These are phyloP conservation scores for Mycosphaerella sp. DNA, from an alignment of 2,329 filamentous ascomycete species.

Conservation along the genomic window DNA sequence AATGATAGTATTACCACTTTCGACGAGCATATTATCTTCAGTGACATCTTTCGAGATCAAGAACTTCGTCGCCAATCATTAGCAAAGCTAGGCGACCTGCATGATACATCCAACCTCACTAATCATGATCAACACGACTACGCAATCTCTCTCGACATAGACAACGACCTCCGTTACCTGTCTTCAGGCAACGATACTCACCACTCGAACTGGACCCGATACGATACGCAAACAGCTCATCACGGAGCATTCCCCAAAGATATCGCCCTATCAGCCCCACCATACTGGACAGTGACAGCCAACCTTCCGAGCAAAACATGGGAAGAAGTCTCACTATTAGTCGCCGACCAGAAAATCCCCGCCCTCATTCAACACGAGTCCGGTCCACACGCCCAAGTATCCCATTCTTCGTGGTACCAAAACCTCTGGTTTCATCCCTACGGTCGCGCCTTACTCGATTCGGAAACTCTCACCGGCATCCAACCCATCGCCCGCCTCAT, in stretches of 20 bases:
- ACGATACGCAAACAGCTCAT: background rate
- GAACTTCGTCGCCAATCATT: background rate
- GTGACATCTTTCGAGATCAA: slow-evolving; percentile 2
- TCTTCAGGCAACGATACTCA: background rate
- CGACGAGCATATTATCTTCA: slow-evolving; percentile 14
- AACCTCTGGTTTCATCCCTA: slow-evolving; percentile 18
- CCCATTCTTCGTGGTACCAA: slow-evolving; percentile 5
- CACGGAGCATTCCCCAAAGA: slow-evolving; percentile 8
- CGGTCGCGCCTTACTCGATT: slow-evolving; percentile 11
- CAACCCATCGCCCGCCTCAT: slow-evolving; percentile 6
- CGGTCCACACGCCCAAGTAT: background rate
- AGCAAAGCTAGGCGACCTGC: background rate
- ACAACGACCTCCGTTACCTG: slow-evolving; percentile 4
- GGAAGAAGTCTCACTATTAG: slow-evolving; percentile 12
- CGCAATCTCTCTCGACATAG: slow-evolving; percentile 9
- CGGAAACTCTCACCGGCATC: slow-evolving; percentile 1
- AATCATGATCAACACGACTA: background rate
- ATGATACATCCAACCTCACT: background rate
- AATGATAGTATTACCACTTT: background rate
- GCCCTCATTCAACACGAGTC: slow-evolving; percentile 9
- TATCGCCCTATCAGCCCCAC: slow-evolving; percentile 11
- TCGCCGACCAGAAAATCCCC: slow-evolving; percentile 9
- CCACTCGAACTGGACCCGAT: background rate
- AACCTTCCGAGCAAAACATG: slow-evolving; percentile 4
- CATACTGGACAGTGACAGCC: slow-evolving; percentile 14